phyloP scores from a whole-genome alignment of 495 filamentous ascomycete genomes.

The Aspergillus sclerotiicarbonarius region DNA sequence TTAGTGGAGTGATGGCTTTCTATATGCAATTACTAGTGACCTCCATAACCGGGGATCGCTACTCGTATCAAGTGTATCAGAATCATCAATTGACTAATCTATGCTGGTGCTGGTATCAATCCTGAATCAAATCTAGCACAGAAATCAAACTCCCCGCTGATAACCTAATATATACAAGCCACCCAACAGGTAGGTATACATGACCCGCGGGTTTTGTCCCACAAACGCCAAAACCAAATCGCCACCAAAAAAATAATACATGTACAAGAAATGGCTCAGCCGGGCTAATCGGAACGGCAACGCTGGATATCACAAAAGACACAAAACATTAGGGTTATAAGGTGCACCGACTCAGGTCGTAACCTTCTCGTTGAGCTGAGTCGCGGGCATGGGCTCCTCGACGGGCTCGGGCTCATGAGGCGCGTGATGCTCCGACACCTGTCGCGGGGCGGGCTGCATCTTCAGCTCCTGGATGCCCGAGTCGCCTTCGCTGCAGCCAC shows the following conservation, averaged over 20 bases:
- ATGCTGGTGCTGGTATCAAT: conserved; percentile 13
- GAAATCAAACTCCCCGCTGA: neutral
- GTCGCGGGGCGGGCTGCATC: conserved; percentile 31
- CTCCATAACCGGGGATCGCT: too few species aligned
- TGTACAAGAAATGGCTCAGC: conserved; percentile 20
- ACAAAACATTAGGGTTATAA: conserved; percentile 10
- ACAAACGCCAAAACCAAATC: conserved; percentile 19
- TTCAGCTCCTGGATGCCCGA: conserved; percentile 42
- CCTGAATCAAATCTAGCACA: conserved; percentile 1
- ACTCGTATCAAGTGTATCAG: neutral
- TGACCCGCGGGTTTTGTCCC: neutral
- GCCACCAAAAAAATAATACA: conserved; percentile 10
- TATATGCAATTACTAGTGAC: too few species aligned
- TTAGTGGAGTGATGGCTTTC: too few species aligned
- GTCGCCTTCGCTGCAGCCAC: conserved; percentile 34
- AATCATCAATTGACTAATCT: conserved; percentile 11
- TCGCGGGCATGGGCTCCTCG: conserved; percentile 25
- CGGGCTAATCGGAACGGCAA: conserved; percentile 15
- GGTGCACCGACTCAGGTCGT: neutral
- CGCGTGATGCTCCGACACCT: conserved; percentile 32
- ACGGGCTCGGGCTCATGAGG: conserved; percentile 20
- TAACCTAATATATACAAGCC: conserved; percentile 12
- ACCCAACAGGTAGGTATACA: conserved; percentile 5
- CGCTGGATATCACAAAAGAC: conserved; percentile 25
- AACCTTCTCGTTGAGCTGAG: neutral